Percentiles rank a stretch among this genome's conserved stretches.
These are phyloP conservation scores for Plasmodium gaboni DNA, from an alignment of 169 alveolate species.

Conservation along the genomic window DNA sequence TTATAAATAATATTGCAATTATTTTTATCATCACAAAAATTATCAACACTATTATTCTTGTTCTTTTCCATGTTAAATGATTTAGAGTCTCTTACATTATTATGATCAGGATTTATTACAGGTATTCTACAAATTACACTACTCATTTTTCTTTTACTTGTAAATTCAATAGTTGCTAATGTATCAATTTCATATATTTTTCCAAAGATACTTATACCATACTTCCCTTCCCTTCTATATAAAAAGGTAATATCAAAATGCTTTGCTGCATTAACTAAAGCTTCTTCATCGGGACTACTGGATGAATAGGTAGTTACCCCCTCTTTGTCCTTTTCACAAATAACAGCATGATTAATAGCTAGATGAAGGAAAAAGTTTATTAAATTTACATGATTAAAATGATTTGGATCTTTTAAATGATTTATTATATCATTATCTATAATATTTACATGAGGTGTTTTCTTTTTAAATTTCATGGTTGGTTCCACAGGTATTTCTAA, in stretches of 20 bases:
- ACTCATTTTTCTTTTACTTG: slow-evolving; percentile 86
- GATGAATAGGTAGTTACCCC: slow-evolving; percentile 77
- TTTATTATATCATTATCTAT: slow-evolving; percentile 80
- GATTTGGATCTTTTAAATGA: slow-evolving; percentile 77
- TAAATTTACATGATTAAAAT: slow-evolving; percentile 82
- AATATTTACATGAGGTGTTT: slow-evolving; percentile 82
- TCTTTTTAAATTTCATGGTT: slow-evolving; percentile 46
- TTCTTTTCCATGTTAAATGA: neutral
- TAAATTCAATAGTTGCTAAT: slow-evolving; percentile 87
- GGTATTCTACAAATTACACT: slow-evolving; percentile 86
- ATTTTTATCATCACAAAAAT: neutral
- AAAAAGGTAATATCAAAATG: slow-evolving; percentile 82
- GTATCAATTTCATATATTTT: slow-evolving; percentile 80
- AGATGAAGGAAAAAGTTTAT: slow-evolving; percentile 84
- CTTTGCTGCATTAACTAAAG: slow-evolving; percentile 86
- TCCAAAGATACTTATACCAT: slow-evolving; percentile 84
- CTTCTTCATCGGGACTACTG: slow-evolving; percentile 85
- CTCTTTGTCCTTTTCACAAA: slow-evolving; percentile 74
- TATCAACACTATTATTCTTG: neutral
- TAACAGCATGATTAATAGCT: slow-evolving; percentile 80
- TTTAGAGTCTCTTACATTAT: neutral
- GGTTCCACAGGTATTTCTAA: slow-evolving; percentile 79
- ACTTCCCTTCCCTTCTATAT: slow-evolving; percentile 79
- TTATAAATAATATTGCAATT: slow-evolving; percentile 13
- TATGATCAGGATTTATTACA: slow-evolving; percentile 1